A percentile compares a stretch with the other conserved stretches of the same genome.
Evolutionary conservation across 495 filamentous ascomycete species (phyloP).

Genomic region (Paragyromitra xinjiangensis): DNA sequence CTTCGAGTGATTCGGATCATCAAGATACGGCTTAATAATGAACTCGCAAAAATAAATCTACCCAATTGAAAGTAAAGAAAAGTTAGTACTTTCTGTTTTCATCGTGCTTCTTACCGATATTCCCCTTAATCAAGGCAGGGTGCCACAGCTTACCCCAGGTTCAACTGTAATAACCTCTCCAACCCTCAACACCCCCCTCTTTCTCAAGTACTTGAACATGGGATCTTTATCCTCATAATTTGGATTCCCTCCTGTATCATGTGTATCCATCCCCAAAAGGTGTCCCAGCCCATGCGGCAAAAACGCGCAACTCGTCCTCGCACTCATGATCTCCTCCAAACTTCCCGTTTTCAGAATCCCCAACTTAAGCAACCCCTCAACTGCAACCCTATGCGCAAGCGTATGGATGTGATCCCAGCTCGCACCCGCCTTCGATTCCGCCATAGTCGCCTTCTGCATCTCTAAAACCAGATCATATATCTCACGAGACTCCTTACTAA

Average conservation of each 20-base stretch:
- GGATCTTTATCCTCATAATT: conserved; percentile 84
- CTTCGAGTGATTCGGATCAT: conserved; percentile 71
- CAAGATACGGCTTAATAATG: conserved; percentile 84
- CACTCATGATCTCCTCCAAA: conserved; percentile 75
- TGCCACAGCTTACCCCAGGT: conserved; percentile 72
- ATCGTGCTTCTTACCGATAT: background rate
- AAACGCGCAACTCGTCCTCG: conserved; percentile 82
- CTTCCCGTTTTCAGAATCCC: conserved; percentile 75
- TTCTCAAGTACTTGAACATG: conserved; percentile 85
- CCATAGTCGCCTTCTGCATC: conserved; percentile 84
- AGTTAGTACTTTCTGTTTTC: background rate
- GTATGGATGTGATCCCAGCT: conserved; percentile 87
- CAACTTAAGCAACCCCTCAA: conserved; percentile 76
- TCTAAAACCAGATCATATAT: conserved; percentile 87
- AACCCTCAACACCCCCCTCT: conserved; percentile 77
- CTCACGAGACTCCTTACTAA: conserved; percentile 72
- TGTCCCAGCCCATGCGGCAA: conserved; percentile 93
- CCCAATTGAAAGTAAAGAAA: background rate
- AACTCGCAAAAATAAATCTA: conserved; percentile 93
- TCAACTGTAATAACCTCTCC: conserved; percentile 89
- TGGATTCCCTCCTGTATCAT: conserved; percentile 87
- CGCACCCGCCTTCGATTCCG: conserved; percentile 75
- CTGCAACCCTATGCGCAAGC: conserved; percentile 80
- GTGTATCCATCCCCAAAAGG: conserved; percentile 93
- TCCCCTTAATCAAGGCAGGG: background rate